Percentiles rank a stretch among this genome's conserved stretches.
Conservation (phyloP, 2,329 filamentous ascomycete species). For the Fonsecaea pedrosoi region DNA sequence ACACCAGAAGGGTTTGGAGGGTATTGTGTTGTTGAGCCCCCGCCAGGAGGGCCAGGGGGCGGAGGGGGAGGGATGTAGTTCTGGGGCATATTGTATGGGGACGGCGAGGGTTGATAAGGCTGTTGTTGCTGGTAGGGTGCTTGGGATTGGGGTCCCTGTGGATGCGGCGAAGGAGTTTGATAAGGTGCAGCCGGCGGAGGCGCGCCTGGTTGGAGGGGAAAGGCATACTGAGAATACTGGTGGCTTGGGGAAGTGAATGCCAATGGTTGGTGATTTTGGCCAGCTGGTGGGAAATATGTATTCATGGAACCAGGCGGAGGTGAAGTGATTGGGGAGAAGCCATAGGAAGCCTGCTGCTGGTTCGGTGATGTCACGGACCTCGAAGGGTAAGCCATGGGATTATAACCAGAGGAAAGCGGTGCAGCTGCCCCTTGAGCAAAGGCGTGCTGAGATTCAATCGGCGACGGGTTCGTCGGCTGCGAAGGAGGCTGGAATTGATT, state of each 20-base stretch:
- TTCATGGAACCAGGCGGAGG: constrained; percentile 26
- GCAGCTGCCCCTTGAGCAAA: constrained; percentile 49
- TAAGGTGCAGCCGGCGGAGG: constrained; percentile 42
- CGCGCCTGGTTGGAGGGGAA: constrained; percentile 47
- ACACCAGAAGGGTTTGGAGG: constrained; percentile 45
- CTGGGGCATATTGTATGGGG: constrained; percentile 60
- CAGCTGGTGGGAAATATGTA: constrained; percentile 25
- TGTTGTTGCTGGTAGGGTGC: constrained; percentile 48
- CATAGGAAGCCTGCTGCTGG: constrained; percentile 29
- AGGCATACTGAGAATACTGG: constrained; percentile 34
- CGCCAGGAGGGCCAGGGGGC: constrained; percentile 65
- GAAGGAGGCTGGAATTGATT: constrained; percentile 24
- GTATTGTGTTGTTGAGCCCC: constrained; percentile 61
- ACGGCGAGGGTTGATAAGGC: constrained; percentile 48
- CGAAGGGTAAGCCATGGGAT: constrained; percentile 58
- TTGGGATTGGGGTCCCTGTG: constrained; percentile 42
- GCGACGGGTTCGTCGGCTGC: constrained; percentile 32
- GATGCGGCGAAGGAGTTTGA: constrained; percentile 33
- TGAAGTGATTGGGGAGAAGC: constrained; percentile 34
- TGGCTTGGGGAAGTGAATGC: constrained; percentile 36
- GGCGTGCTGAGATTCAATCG: constrained; percentile 34
- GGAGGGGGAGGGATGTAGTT: constrained; percentile 73
- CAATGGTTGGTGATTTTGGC: constrained; percentile 26
- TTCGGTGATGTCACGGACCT: constrained; percentile 30
- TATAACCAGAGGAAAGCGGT: constrained; percentile 54